Conservation (phyloP, 176 grass and related monocot genomes). For the Melocanna baccifera region DNA sequence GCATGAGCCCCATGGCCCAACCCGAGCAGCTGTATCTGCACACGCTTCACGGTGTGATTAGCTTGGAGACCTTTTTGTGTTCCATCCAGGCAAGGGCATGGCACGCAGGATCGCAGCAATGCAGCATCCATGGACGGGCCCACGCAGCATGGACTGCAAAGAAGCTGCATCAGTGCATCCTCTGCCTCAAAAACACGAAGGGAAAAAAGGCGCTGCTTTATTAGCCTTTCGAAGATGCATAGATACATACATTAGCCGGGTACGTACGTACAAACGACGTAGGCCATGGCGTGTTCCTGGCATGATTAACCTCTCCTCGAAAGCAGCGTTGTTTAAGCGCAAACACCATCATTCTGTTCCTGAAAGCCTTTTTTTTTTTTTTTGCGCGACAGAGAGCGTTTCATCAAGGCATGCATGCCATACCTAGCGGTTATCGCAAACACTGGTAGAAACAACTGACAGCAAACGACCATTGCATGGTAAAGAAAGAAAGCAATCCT, state of each 20-base stretch:
- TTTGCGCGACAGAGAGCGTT: no score
- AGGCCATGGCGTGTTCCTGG: background rate
- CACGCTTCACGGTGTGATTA: background rate
- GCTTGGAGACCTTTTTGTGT: background rate
- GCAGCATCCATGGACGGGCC: slow-evolving; percentile 8
- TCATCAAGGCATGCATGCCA: background rate
- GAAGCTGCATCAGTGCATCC: background rate
- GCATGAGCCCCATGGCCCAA: background rate
- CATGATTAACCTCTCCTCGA: slow-evolving; percentile 35
- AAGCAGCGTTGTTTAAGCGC: slow-evolving; percentile 24
- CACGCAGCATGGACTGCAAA: slow-evolving; percentile 5
- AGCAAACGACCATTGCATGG: background rate
- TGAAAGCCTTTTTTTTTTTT: background rate
- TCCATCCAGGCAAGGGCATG: slow-evolving; percentile 26
- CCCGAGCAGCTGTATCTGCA: slow-evolving; percentile 1
- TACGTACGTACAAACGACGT: background rate
- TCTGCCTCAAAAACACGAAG: background rate
- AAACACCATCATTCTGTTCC: slow-evolving; percentile 44
- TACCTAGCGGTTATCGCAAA: background rate
- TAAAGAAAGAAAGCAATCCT: background rate
- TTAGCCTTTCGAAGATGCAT: background rate
- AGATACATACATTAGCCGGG: background rate
- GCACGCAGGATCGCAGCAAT: background rate
- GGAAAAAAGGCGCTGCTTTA: background rate
- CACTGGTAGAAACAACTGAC: background rate